Evolutionary conservation across 129 eudicot species (phyloP).

Genomic region (Chrysanthemum lavandulifolium): DNA sequence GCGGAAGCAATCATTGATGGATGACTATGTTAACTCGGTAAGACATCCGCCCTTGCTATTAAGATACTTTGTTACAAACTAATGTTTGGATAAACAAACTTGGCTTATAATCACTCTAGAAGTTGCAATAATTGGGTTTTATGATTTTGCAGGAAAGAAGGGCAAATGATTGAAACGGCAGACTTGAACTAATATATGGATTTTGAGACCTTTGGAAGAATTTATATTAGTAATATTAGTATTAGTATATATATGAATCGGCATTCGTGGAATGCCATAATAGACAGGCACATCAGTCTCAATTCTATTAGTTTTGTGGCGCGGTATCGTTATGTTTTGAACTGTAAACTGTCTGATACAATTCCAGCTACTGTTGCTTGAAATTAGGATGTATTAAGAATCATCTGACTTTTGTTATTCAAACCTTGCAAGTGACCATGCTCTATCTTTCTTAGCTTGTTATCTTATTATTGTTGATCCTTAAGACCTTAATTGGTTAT

Average conservation of each 20-base stretch:
- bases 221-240: constrained; percentile 22
- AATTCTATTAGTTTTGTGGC: neutral
- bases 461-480: too few species aligned
- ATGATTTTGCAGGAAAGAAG: constrained; percentile 56
- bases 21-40: constrained; percentile 80
- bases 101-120: too few species aligned
- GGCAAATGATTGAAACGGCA: constrained; percentile 37
- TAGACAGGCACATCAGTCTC: constrained; percentile 11
- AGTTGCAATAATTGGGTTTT: too few species aligned
- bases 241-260: constrained; percentile 33
- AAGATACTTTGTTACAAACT: neutral
- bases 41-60: neutral
- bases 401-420: neutral
- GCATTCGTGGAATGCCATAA: constrained; percentile 20
- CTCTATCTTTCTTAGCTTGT: neutral
- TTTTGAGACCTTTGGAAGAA: constrained; percentile 13
- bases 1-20: constrained; percentile 83
- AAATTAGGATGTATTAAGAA: constrained; percentile 11
- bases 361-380: neutral
- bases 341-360: constrained; percentile 9
- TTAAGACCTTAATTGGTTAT: neutral
- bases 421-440: neutral
- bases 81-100: neutral
- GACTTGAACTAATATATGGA: neutral
- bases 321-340: neutral